Percentiles rank a stretch among this genome's conserved stretches.
Evolutionary conservation across 192 early-diverging fungal species (phyloP).

Genomic region (Coemansia sp.): DNA sequence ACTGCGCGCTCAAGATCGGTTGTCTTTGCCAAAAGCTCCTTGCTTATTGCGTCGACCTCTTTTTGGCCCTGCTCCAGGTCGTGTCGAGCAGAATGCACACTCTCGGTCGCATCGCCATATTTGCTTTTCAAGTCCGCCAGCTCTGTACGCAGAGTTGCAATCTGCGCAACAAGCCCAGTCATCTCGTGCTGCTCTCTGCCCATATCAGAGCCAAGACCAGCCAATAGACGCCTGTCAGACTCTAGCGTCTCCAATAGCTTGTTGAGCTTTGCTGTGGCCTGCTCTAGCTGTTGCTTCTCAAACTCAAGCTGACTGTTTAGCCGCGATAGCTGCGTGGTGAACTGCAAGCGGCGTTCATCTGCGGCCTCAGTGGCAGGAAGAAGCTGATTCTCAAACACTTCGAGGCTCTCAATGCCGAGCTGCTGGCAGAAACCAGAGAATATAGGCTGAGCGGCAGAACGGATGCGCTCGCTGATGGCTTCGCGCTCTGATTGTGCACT

Average conservation of each 20-base stretch:
- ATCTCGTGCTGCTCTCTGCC: slow-evolving; percentile 57
- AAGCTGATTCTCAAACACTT: slow-evolving; percentile 83
- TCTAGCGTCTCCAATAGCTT: slow-evolving; percentile 58
- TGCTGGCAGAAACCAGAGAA: slow-evolving; percentile 80
- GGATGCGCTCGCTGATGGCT: slow-evolving; percentile 51
- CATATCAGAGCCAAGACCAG: slow-evolving; percentile 46
- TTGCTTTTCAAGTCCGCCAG: slow-evolving; percentile 53
- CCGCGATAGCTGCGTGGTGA: slow-evolving; percentile 74
- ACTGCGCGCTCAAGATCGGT: slow-evolving; percentile 75
- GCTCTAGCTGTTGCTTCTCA: slow-evolving; percentile 70
- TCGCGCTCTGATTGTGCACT: slow-evolving; percentile 46
- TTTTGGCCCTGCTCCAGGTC: slow-evolving; percentile 68
- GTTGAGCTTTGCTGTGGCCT: slow-evolving; percentile 60
- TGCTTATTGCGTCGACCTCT: slow-evolving; percentile 56
- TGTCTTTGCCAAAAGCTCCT: slow-evolving; percentile 34
- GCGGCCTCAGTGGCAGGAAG: slow-evolving; percentile 69
- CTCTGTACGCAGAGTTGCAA: slow-evolving; percentile 53
- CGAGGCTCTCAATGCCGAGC: slow-evolving; percentile 74
- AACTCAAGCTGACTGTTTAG: slow-evolving; percentile 79
- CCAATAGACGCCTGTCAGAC: slow-evolving; percentile 42
- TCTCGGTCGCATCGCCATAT: slow-evolving; percentile 60
- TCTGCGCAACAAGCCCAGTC: slow-evolving; percentile 41
- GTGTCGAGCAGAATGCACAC: slow-evolving; percentile 63
- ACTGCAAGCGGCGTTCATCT: slow-evolving; percentile 73
- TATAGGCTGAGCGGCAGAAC: slow-evolving; percentile 61